These are phyloP conservation scores for Heracleum sosnowskyi DNA, from an alignment of 129 eudicot species.

Conservation along the genomic window DNA sequence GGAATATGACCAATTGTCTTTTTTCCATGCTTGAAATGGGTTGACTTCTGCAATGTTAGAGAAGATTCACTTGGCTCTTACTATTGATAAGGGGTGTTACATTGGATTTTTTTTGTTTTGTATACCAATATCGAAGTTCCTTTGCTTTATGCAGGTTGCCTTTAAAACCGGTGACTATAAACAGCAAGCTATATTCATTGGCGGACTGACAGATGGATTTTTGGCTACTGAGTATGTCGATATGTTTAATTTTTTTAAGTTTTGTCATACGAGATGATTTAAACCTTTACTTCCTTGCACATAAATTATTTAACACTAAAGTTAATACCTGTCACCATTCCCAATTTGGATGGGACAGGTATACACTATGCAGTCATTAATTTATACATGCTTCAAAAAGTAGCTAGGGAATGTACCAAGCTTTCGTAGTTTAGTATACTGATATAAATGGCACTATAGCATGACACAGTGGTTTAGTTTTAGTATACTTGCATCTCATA, in stretches of 20 bases:
- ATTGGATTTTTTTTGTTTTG: background rate
- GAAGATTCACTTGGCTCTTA: background rate
- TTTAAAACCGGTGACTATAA: slow-evolving; percentile 85
- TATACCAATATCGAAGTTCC: background rate
- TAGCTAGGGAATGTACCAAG: background rate
- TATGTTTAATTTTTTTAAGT: background rate
- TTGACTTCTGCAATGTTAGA: background rate
- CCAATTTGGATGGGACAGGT: background rate
- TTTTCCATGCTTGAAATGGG: background rate
- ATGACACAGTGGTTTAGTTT: background rate
- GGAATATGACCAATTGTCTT: background rate
- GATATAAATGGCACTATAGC: background rate
- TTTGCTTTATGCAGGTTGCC: slow-evolving; percentile 56
- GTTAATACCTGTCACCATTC: background rate
- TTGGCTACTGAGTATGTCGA: slow-evolving; percentile 86
- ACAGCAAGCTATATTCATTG: slow-evolving; percentile 79
- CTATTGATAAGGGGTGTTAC: background rate
- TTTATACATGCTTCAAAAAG: background rate
- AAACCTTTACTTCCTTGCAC: background rate
- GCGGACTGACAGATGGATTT: slow-evolving; percentile 87
- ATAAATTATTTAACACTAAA: background rate
- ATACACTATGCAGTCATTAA: background rate
- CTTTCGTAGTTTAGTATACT: background rate
- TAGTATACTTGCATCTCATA: background rate
- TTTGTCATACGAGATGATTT: background rate